Base-by-base conservation (phyloP, 202 grass and related monocot species). In the Digitaria exilis region DNA sequence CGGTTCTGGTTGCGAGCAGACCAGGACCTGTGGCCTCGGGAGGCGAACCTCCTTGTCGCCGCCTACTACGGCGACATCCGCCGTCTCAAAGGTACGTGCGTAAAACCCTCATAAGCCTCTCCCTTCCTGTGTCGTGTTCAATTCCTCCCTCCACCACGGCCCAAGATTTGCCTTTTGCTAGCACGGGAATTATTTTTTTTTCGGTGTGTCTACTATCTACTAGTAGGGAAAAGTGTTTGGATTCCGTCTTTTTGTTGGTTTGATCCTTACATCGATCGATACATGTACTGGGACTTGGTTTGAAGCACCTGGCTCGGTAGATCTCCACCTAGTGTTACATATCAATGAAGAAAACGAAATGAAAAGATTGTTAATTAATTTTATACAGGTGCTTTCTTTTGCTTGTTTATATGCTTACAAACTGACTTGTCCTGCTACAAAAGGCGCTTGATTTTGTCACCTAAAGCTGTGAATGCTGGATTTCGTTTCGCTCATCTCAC, bases 41-140 rank as follows among this genome's bases (percentile, higher is more conserved):
- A 0, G 37, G 79, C 67, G 13, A 31, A 6, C 18, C 29, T 82
- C 67, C 12, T 82, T 26, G 31, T 30, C 16, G 65, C 75, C 66
- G 55, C 83, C 66, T 49, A 79, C 83, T 0, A 72, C 44, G 66
- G 75, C 13, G 44, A 78, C 52, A 34, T 79, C 75, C 65, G 65
- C 42, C 11, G 25, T 16, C 58, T 85, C 65, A 85, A 85, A 56
- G 69, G 66, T 79, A 45, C 65, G 39, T 43, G 13, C 13, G 4
- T 44, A 45, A 62, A 62, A 7, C 45, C 66, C 45, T 30, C 0
- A 25, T 14, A 3, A 24, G n/a, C 0, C 2, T 3, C 21, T 1
- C 9, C n/a, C 54, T 57, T 57, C 54, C 21, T 25, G 54, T 24
- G n/a, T 24, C 3, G n/a, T 57, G 9, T 4, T 57, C 54, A 59